These are phyloP conservation scores for Ogataea paradorogensis DNA, from an alignment of 805 yeast species.

Conservation along the genomic window DNA sequence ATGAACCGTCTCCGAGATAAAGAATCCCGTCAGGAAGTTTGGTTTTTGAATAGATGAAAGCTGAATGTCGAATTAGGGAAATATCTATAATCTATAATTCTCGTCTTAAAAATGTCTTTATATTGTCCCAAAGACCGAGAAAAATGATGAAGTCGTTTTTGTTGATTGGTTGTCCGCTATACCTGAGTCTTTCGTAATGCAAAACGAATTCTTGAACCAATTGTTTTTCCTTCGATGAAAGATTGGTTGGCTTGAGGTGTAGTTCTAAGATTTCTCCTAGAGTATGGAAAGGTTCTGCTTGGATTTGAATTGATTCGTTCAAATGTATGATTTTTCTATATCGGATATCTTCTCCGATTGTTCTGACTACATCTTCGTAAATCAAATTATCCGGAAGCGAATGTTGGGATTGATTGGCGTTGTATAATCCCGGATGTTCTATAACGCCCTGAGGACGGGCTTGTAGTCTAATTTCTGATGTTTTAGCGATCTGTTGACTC, in stretches of 20 bases:
- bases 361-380: constrained; percentile 57
- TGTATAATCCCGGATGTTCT: constrained; percentile 50
- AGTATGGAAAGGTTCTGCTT: constrained; percentile 20
- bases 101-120: constrained; percentile 3
- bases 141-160: constrained; percentile 60
- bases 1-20: constrained; percentile 51
- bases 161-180: constrained; percentile 57
- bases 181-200: constrained; percentile 66
- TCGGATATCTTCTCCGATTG: constrained; percentile 57
- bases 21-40: constrained; percentile 59
- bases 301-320: constrained; percentile 18
- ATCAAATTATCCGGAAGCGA: constrained; percentile 29
- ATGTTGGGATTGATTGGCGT: constrained; percentile 10
- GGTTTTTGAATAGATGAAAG: constrained; percentile 50
- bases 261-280: constrained; percentile 33
- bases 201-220: constrained; percentile 37
- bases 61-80: constrained; percentile 54
- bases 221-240: constrained; percentile 10
- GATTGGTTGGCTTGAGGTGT: constrained; percentile 10
- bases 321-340: constrained; percentile 33
- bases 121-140: constrained; percentile 41
- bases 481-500: constrained; percentile 38
- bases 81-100: constrained; percentile 17
- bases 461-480: constrained; percentile 38
- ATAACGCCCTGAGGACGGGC: constrained; percentile 44